These are phyloP conservation scores for Blastocystis sp. DNA, from an alignment of 352 stramenopile genomes.

Conservation along the genomic window DNA sequence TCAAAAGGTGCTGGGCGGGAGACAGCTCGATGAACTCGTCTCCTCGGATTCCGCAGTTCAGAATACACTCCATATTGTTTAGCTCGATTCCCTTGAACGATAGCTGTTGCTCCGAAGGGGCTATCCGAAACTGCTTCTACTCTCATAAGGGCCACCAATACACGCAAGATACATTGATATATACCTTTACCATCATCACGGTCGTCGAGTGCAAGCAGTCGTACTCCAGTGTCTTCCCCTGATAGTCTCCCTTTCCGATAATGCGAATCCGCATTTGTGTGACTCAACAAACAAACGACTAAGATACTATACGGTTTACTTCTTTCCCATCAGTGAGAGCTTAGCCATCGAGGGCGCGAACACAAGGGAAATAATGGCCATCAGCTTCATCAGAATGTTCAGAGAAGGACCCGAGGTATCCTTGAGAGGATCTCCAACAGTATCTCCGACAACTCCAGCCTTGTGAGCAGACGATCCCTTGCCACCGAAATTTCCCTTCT, in stretches of 20 bases:
- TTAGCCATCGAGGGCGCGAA: conserved; percentile 91
- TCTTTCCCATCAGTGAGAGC: background rate
- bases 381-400: conserved; percentile 99
- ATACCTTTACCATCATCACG: conserved; percentile 41
- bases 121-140: conserved; percentile 16
- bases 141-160: background rate
- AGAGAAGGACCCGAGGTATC: conserved; percentile 95
- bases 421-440: conserved; percentile 96
- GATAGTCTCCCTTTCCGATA: background rate
- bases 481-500: conserved; percentile 76
- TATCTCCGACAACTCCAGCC: conserved; percentile 89
- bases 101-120: background rate
- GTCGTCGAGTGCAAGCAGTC: conserved; percentile 17
- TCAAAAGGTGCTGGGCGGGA: background rate
- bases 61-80: conserved; percentile 27
- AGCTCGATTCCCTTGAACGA: conserved; percentile 22
- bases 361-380: conserved; percentile 95
- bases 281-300: conserved; percentile 26
- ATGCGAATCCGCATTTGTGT: conserved; percentile 23
- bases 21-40: background rate
- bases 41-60: conserved; percentile 23
- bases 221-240: background rate
- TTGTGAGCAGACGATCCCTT: conserved; percentile 96
- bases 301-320: conserved; percentile 4
- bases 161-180: conserved; percentile 1